Base-by-base conservation (phyloP, 2,329 filamentous ascomycete genomes). In the Aspergillus versicolor region DNA sequence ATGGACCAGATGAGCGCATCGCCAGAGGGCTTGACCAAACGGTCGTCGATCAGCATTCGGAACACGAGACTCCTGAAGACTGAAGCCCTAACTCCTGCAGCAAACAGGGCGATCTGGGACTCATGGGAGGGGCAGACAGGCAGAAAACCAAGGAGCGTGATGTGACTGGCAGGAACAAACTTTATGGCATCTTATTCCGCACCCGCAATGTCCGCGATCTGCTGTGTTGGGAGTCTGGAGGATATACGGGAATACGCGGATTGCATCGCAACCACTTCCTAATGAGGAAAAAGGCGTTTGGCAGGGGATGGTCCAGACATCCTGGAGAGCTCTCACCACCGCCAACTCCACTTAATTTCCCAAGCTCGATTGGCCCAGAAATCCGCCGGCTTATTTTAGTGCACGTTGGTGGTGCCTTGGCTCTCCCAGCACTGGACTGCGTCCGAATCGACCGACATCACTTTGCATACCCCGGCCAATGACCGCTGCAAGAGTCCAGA, bases 191-290 rank as follows among this genome's bases (percentile, higher is more conserved):
- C 27, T 11, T 30, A 0, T 4, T 12, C 27, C 8, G 27, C 8
- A 3, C 8, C 2, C 9, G 27, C 27, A 30, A 11, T 11, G 27
- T 9, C 27, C 9, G 27, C 27, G 27, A 11, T 9, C 27, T 30
- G 27, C 27, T 30, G 19, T 37, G 30, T 38, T 44, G 41, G 41
- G 22, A 30, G 27, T 11, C 15, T 40, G 37, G 37, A 40, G 27
- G 27, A 30, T 30, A 30, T 30, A 30, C 27, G 27, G 8, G 2
- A 45, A n/a, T 24, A n/a, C 34, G 34, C 4, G 5, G 6, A 13
- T 11, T 11, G 24, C 21, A 32, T 53, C 51, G 51, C 51, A 53
- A 53, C 51, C n/a, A 24, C 22, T 53, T 22, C 51, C 43, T 32
- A 41, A 47, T 32, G 32, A 34, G 51, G n/a, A 40, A 38, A 43